Evolutionary conservation across 805 yeast genomes (phyloP), one percentile per base, ranked within the genome.

Genomic region (Zygosaccharomyces rouxii): DNA sequence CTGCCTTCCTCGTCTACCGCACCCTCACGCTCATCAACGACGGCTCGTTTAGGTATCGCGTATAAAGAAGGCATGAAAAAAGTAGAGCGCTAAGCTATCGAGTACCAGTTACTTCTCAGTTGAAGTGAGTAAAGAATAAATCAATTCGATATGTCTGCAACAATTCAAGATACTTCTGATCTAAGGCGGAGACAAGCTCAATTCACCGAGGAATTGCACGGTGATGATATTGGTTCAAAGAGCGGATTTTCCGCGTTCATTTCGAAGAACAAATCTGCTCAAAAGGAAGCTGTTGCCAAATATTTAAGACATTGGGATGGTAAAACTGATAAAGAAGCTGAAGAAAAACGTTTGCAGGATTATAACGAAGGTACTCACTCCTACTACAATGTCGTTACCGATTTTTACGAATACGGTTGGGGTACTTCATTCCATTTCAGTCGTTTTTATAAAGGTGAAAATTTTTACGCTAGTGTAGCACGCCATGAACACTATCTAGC

Each of bases 371-470:
- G 89, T 60, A 94, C 99, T 47, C 90, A 87, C 69, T 95, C 94
- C 67, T 92, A 92, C 77, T 92, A 92, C 76, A 94, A 94, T 73
- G 81, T 92, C 66, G 97, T 88, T 44, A 94, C 99, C 25, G 99
- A 92, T 71, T 94, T 94, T 64, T 94, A 94, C 77, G 99, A 94
- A 74, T 92, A 94, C 71, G 99, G 99, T 44, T 94, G 99, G 99
- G 99, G 99, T 56, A 79, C 96, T 14, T 88, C 97, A 13, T 94
- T 94, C 88, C 99, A 94, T 71, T 94, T 94, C 71, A 87, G 95
- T 37, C 83, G 97, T 62, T 94, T 84, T 75, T 92, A 88, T 75
- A 77, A 76, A 66, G 97, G 97, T 55, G 99, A 94, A 73, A 81
- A 94, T 19, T 94, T 94, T 74, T 74, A 80, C 63, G 98, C 92